Evolutionary conservation across 2,329 filamentous ascomycete genomes (phyloP), one percentile per base, ranked within the genome.

Genomic region (Ophiostoma triangulosporum): DNA sequence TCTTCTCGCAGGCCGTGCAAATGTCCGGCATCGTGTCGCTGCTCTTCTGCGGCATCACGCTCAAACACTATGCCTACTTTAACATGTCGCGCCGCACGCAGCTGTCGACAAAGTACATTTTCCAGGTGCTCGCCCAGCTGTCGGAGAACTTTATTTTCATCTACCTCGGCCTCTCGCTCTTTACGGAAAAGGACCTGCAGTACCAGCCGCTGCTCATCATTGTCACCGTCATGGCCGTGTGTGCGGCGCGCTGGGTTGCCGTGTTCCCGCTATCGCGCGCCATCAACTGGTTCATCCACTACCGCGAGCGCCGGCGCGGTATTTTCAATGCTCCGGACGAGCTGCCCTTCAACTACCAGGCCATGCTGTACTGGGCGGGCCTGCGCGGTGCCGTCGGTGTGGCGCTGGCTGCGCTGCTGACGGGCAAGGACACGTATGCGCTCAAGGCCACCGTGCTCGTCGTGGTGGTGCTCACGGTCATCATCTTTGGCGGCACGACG

Each of bases 111-210:
- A 98, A 98, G 68, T 98, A 95, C 69, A 78, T 96, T 54, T 98
- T 98, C 71, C 88, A 95, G 66, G 84, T 95, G 57, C 83, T 94
- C 61, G 88, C 93, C 3, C 93, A 98, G 68, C 71, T 98, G 46
- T 95, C 91, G 0, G 93, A 98, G 70, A 98, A 98, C 68, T 98
- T 98, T 66, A 98, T 98, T 68, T 98, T 98, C 72, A 98, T 98
- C 67, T 98, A 98, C 64, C 80, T 98, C 0, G 93, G 93, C 6
- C 75, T 98, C 3, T 94, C 93, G 0, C 76, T 98, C 27, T 97
- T 98, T 67, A 96, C 93, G 3, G 90, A 97, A 62, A 83, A 82
- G 51, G 81, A 87, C 50, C 75, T 96, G 24, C 81, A 88, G 56
- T 98, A 94, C 70, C 94, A 96, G 64, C 93, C 93, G 0, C 80